Conservation (phyloP, 176 grass and related monocot genomes). For the Coix lacrymajobi region DNA sequence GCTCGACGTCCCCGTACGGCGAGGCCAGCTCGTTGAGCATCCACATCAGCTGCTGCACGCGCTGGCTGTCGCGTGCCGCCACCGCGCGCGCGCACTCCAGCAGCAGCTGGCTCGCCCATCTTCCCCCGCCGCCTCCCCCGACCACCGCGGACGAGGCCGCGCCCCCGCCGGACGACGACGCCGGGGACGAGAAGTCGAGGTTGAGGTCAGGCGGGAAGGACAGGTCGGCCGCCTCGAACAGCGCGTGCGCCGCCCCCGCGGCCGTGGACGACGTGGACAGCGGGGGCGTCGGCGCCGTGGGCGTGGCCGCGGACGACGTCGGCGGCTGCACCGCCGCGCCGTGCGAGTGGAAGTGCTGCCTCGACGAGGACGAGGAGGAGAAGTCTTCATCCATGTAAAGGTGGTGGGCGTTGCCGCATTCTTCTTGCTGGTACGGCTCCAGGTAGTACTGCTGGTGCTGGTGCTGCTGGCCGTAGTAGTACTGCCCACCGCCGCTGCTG, state of each 20-base stretch:
- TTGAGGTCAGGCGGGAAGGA: conserved; percentile 91
- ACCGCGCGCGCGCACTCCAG: conserved; percentile 78
- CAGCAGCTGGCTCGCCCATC: conserved; percentile 74
- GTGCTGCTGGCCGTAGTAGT: conserved; percentile 46
- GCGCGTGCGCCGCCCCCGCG: conserved; percentile 43
- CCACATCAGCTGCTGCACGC: conserved; percentile 98
- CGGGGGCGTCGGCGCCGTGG: conserved; percentile 45
- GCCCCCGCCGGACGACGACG: conserved; percentile 55
- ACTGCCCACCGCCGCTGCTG: conserved; percentile 31
- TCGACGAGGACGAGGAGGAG: conserved; percentile 92
- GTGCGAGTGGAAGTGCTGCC: conserved; percentile 66
- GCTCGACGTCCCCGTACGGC: conserved; percentile 89
- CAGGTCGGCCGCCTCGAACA: conserved; percentile 77
- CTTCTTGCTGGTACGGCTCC: conserved; percentile 69
- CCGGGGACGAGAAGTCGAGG: conserved; percentile 86
- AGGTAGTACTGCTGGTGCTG: conserved; percentile 51
- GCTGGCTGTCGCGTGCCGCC: conserved; percentile 64
- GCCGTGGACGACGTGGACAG: conserved; percentile 61
- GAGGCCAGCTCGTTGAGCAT: conserved; percentile 99
- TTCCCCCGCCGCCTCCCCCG: conserved; percentile 18
- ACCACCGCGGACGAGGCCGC: conserved; percentile 25
- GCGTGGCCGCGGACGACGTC: conserved; percentile 38
- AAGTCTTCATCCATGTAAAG: conserved; percentile 99
- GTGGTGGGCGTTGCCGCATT: conserved; percentile 77
- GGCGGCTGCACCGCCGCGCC: conserved; percentile 35